Base-by-base conservation (phyloP, 352 stramenopile species). In the Phytopythium boreale region DNA sequence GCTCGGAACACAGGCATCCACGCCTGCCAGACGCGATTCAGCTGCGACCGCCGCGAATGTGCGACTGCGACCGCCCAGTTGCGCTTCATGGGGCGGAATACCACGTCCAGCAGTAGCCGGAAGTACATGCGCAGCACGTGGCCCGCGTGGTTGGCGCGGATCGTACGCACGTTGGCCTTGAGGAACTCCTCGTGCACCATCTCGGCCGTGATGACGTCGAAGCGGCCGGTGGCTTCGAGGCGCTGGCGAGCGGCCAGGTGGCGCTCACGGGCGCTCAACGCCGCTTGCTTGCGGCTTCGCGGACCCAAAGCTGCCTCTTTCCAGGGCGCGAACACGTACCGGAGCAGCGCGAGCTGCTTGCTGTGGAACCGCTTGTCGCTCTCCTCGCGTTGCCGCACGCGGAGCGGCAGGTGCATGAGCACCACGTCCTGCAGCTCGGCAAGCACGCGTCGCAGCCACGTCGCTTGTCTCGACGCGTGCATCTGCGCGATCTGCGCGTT, bases 181-280 rank as follows among this genome's bases (percentile, higher is more conserved):
- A 90, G 69, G 50, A 92, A 87, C 66, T 93, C 82, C 36, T 89
- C 79, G 59, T 92, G 80, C 31, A 91, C 75, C 82, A 93, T 92
- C 61, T 92, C 84, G 37, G 71, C 59, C 20, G 82, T 90, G 58
- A 93, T 81, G 17, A 92, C 67, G 15, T 88, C 77, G 41, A 91
- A 93, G 14, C 84, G 72, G 8, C 82, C 69, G 43, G 90, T 74
- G 1, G 63, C 53, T 46, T 90, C 79, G n/a, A 93, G 77, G 0
- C 79, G 72, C 14, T 87, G 74, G 4, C 78, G 68, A 2, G 80
- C 82, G 3, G 77, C 79, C 3, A 72, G 52, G 56, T 90, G 81
- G 0, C 82, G 76, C 14, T 60, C 66, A 34, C 80, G 79, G 4
- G 81, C 58, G 52, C 84, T 75, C 5, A 68, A 68, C 3, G 74